Evolutionary conservation across 2,329 filamentous ascomycete species (phyloP).

Genomic region (Ophiognomonia clavigignenti-juglandacearum): DNA sequence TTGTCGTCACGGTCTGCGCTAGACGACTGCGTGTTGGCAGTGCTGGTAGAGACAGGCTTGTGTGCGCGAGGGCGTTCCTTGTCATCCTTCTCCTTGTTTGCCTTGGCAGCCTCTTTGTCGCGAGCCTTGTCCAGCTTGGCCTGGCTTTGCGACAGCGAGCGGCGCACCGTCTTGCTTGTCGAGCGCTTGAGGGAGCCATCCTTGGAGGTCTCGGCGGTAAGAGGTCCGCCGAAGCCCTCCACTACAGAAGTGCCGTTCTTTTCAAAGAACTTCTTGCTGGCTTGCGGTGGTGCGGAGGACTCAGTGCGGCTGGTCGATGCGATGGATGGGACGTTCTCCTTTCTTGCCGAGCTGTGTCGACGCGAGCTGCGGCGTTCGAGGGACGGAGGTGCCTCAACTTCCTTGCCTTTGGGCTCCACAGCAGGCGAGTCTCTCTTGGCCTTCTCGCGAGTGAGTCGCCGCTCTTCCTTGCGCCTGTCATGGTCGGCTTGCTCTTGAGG

Average conservation of each 20-base stretch:
- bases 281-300: constrained; percentile 22
- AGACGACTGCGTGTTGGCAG: background rate
- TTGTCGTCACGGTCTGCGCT: constrained; percentile 12
- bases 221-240: constrained; percentile 18
- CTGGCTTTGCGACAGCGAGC: constrained; percentile 24
- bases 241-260: constrained; percentile 32
- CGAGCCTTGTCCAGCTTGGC: constrained; percentile 21
- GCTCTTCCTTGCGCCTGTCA: constrained; percentile 45
- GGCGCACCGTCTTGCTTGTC: constrained; percentile 18
- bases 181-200: constrained; percentile 6
- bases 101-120: constrained; percentile 17
- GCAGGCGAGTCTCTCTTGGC: constrained; percentile 15
- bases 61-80: background rate
- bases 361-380: constrained; percentile 35
- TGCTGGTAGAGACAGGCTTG: background rate
- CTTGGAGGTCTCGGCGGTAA: constrained; percentile 5
- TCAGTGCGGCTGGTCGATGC: constrained; percentile 24
- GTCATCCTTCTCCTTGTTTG: constrained; percentile 6
- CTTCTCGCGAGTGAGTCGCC: constrained; percentile 29
- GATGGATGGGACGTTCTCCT: constrained; percentile 19
- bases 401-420: constrained; percentile 29
- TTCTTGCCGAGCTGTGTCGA: constrained; percentile 35
- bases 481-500: constrained; percentile 46
- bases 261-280: constrained; percentile 37
- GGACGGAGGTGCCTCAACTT: constrained; percentile 21